Base-by-base conservation (phyloP, 2,329 filamentous ascomycete genomes). In the Keithomyces neogunnii region DNA sequence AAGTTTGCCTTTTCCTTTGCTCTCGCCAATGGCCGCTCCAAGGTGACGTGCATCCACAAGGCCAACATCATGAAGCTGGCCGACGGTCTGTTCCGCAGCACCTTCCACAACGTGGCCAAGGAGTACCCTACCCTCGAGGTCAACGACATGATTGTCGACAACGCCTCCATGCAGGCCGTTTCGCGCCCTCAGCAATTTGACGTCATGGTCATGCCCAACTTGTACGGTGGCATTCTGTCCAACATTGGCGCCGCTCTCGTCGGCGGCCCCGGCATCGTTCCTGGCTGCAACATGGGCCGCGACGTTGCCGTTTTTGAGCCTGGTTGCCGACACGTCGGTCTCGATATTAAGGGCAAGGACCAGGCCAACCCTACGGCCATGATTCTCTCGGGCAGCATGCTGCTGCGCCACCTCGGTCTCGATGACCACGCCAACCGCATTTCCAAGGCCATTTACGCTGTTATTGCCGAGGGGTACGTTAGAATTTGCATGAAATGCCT, bases 61-160 rank as follows among this genome's bases (percentile, higher is more conserved):
- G 93, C 93, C 75, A 99, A 99, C 82, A 99, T 99, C 78, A 99
- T 99, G 93, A 99, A 99, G 83, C 82, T 99, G 54, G 92, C 91
- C 70, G 93, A 99, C 64, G 93, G 93, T 74, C 88, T 99, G 52
- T 99, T 99, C 89, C 88, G 93, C 71, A 92, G 85, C 77, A 97
- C 93, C 62, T 95, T 97, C 81, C 89, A 95, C 78, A 81, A 85
- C 66, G 85, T 93, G 61, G 88, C 90, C 60, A 88, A 95, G 78
- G 89, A 96, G 72, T 99, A 93, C 78, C 92, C 93, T 54, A 95
- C 89, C 57, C 81, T 99, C 63, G 88, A 96, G 79, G 86, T 86
- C 69, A 95, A 95, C 79, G 93, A 99, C 77, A 96, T 99, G 92
- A 99, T 99, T 72, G 93, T 99, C 73, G 93, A 99, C 78, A 99